These are phyloP conservation scores for Alternaria metachromatica DNA, from an alignment of 2,329 filamentous ascomycete genomes.

Conservation along the genomic window DNA sequence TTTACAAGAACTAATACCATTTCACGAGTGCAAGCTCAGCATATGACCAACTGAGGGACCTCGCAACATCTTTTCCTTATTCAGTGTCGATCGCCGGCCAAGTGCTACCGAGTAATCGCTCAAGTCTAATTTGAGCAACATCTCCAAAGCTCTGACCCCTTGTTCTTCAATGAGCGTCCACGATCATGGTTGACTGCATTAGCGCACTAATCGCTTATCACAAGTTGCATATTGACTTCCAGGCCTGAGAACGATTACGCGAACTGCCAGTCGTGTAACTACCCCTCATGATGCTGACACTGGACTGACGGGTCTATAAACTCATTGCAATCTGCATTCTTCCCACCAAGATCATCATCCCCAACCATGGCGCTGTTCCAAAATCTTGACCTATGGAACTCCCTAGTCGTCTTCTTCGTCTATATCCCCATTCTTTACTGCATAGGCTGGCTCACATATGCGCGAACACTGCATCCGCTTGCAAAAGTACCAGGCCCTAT, in stretches of 20 bases:
- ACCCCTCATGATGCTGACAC: neutral
- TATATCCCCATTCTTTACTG: neutral
- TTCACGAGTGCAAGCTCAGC: neutral
- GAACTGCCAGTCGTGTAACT: neutral
- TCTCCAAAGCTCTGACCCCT: neutral
- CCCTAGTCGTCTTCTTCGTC: neutral
- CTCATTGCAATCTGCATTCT: neutral
- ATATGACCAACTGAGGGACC: neutral
- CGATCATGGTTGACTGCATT: neutral
- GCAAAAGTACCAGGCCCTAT: neutral
- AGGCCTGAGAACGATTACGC: neutral
- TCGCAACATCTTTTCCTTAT: neutral
- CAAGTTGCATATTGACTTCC: neutral
- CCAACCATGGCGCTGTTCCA: neutral
- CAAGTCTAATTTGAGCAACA: neutral
- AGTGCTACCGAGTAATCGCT: neutral
- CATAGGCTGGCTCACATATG: neutral
- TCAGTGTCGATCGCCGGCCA: neutral
- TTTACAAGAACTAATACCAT: neutral
- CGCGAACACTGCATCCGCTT: neutral
- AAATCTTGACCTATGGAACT: neutral
- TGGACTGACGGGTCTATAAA: fast-evolving
- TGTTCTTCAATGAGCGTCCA: neutral
- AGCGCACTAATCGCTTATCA: neutral
- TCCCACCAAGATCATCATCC: neutral